Conservation (phyloP, 2,329 filamentous ascomycete species). For the Colletotrichum cordylinicola region DNA sequence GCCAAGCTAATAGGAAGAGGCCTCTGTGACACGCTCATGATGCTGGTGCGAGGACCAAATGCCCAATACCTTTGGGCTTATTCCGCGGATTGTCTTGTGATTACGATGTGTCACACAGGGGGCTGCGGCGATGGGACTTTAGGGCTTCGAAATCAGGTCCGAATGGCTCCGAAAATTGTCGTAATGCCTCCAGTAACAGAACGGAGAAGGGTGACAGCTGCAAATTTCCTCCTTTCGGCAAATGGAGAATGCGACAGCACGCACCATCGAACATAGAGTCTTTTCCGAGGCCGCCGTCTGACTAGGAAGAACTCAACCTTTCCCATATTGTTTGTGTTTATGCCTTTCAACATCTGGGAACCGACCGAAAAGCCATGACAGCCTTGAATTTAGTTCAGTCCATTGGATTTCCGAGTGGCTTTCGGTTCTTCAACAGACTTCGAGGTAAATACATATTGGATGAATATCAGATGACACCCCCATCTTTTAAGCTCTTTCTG, state of each 20-base stretch:
- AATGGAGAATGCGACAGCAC: not conserved
- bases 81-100: too few species aligned
- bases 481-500: not conserved
- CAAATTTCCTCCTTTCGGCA: not conserved
- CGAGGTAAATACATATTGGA: not conserved
- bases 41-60: not conserved
- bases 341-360: not conserved
- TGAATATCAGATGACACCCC: not conserved
- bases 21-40: not conserved
- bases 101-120: too few species aligned
- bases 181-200: not conserved
- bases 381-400: not conserved
- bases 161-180: rapidly evolving
- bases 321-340: not conserved
- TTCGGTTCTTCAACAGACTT: not conserved
- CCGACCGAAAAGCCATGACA: not conserved
- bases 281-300: rapidly evolving
- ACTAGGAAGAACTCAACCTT: not conserved
- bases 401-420: not conserved
- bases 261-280: not conserved
- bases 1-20: not conserved
- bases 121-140: not conserved
- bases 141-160: not conserved
- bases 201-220: not conserved
- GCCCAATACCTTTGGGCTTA: too few species aligned